A percentile compares a stretch with the other conserved stretches of the same genome.
phyloP scores from a whole-genome alignment of 176 grass and related monocot species.

The Zoysia japonica region DNA sequence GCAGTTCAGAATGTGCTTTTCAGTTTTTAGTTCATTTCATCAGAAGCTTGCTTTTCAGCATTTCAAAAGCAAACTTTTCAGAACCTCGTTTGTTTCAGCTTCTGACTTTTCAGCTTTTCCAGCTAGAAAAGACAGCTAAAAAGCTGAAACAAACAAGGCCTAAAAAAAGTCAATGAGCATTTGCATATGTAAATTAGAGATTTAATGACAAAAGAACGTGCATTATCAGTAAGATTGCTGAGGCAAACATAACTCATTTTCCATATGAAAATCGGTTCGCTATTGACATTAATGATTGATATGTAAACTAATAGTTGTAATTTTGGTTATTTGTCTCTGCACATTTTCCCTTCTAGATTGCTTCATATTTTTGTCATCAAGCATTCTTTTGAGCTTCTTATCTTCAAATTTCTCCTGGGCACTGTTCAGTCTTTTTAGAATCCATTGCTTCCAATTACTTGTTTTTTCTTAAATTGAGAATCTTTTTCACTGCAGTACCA shows the following conservation, averaged over 20 bases:
- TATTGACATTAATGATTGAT: not conserved
- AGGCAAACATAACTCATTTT: not conserved
- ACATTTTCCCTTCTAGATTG: not conserved
- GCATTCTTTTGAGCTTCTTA: not conserved
- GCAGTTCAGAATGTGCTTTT: no score
- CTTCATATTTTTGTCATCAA: not conserved
- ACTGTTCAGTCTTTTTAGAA: not conserved
- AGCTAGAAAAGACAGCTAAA: no score
- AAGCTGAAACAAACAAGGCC: no score
- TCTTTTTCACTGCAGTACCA: conserved; percentile 63
- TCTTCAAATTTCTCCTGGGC: no score
- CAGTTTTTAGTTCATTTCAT: no score
- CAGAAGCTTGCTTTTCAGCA: no score
- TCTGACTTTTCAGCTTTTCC: no score
- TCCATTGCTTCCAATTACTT: not conserved
- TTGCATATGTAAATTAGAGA: no score
- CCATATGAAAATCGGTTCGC: not conserved
- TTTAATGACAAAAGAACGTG: not conserved
- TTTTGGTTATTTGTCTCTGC: not conserved
- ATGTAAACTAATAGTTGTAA: not conserved
- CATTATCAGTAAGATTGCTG: conserved; percentile 7
- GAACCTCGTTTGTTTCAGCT: no score
- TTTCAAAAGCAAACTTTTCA: no score
- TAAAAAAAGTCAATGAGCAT: no score
- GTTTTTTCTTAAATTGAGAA: not conserved